A percentile compares a stretch with the other conserved stretches of the same genome.
Conservation (phyloP, 805 yeast genomes). For the Wickerhamiella nectarea region DNA sequence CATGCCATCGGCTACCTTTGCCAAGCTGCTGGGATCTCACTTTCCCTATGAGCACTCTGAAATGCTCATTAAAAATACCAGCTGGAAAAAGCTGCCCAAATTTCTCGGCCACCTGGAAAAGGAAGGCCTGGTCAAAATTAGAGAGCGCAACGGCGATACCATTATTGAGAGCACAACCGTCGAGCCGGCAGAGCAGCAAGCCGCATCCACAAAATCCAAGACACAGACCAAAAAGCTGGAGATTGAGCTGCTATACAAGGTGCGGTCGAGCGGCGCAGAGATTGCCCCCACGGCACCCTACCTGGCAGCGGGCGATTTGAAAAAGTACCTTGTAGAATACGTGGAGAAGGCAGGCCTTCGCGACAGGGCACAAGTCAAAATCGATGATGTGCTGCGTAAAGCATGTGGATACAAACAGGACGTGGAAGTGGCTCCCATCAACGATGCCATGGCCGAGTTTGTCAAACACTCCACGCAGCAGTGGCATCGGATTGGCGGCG, state of each 20-base stretch:
- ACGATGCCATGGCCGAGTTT: slow-evolving; percentile 29
- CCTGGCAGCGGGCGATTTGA: slow-evolving; percentile 44
- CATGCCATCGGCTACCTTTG: slow-evolving; percentile 53
- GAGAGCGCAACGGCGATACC: slow-evolving; percentile 79
- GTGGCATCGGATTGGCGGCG: slow-evolving; percentile 33
- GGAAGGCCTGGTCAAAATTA: slow-evolving; percentile 47
- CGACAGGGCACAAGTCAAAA: slow-evolving; percentile 35
- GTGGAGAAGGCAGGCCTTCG: slow-evolving; percentile 40
- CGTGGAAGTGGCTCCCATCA: slow-evolving; percentile 25
- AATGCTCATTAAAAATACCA: slow-evolving; percentile 48
- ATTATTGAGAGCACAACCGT: slow-evolving; percentile 37
- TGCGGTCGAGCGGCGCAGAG: slow-evolving; percentile 19
- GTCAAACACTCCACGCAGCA: slow-evolving; percentile 33
- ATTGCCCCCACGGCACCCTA: slow-evolving; percentile 22
- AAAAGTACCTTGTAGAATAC: slow-evolving; percentile 40
- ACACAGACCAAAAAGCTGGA: slow-evolving; percentile 12
- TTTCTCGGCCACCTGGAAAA: slow-evolving; percentile 81
- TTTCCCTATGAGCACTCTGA: slow-evolving; percentile 39
- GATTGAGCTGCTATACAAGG: slow-evolving; percentile 21
- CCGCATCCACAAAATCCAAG: slow-evolving; percentile 8
- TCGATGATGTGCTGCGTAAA: slow-evolving; percentile 42
- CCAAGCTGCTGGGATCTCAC: slow-evolving; percentile 50
- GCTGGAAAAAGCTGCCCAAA: slow-evolving; percentile 83
- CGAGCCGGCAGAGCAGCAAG: slow-evolving; percentile 1
- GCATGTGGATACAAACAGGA: slow-evolving; percentile 29